Evolutionary conservation across 2,329 filamentous ascomycete genomes (phyloP), one percentile per base, ranked within the genome.

Genomic region (Neonectria punicea): DNA sequence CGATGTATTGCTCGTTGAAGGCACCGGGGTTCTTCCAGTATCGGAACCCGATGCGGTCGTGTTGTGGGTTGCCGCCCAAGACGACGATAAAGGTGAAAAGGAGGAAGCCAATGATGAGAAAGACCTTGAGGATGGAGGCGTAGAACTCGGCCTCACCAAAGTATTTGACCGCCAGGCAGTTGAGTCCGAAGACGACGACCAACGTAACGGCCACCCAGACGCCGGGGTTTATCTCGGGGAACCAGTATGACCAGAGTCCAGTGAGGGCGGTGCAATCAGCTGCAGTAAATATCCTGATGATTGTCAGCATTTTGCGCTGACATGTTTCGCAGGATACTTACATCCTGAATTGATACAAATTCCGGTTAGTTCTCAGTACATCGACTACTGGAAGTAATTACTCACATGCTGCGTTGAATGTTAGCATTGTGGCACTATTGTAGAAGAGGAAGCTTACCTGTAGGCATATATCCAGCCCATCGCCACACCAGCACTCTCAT

Each of bases 21-120:
- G 54, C 53, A 10, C 60, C 60, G 2, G 60, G 60, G 18, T 63
- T 18, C 36, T 62, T 55, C 61, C 61, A 63, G 41, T 63, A 63
- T 34, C 49, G 30, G 28, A 63, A 63, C 14, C 61, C 61, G 11
- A 63, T 53, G n/a, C 60, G 60, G 25, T 58, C 53, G 25, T 58
- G 47, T 4, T 53, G 16, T 1, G 47, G 54, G 46, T 54, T 54
- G 6, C 54, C 55, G 6, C 61, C 61, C 3, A 58, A n/a, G 10
- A 54, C 41, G 18, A 53, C 41, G 41, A 63, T 58, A n/a, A 58
- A 54, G 20, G 54, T 54, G 13, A 58, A 54, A n/a, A 63, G 20
- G 54, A 63, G 47, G 9, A 54, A 46, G 2, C 60, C 53, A n/a
- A 63, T 20, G 36, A 63, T 63, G n/a, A 53, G 46, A 22, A 63